phyloP scores from a whole-genome alignment of 2,329 filamentous ascomycete species.

The Penicillium crustosum region DNA sequence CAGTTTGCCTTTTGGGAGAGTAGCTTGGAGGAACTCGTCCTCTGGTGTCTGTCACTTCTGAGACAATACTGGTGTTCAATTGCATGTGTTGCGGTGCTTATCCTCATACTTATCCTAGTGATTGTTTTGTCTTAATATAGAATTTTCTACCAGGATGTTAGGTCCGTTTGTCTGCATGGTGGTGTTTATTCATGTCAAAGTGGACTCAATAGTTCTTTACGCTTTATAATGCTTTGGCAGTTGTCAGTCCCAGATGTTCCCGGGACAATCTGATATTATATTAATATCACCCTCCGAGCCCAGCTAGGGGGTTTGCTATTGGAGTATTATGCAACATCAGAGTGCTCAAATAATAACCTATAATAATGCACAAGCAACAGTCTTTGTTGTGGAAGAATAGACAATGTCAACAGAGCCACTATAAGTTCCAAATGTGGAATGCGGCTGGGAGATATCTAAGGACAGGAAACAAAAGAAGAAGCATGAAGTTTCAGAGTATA shows the following conservation, averaged over 20 bases:
- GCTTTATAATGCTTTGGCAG: no score
- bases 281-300: background rate
- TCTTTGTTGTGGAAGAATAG: background rate
- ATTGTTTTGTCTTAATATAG: background rate
- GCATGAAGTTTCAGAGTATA: constrained; percentile 7
- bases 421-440: background rate
- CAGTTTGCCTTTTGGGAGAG: background rate
- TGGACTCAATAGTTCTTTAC: background rate
- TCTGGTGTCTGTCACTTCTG: background rate
- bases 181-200: background rate
- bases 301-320: background rate
- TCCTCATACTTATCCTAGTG: background rate
- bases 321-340: no score
- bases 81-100: background rate
- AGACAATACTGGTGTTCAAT: background rate
- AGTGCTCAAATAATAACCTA: background rate
- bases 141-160: background rate
- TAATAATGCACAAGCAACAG: background rate
- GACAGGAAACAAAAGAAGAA: constrained; percentile 1
- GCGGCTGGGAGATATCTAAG: constrained; percentile 4
- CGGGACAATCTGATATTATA: background rate
- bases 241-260: background rate
- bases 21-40: background rate
- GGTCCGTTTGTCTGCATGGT: background rate
- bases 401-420: background rate